Conservation (phyloP, 108 stramenopile genomes). For the Pseudonitzschia multistriata region DNA sequence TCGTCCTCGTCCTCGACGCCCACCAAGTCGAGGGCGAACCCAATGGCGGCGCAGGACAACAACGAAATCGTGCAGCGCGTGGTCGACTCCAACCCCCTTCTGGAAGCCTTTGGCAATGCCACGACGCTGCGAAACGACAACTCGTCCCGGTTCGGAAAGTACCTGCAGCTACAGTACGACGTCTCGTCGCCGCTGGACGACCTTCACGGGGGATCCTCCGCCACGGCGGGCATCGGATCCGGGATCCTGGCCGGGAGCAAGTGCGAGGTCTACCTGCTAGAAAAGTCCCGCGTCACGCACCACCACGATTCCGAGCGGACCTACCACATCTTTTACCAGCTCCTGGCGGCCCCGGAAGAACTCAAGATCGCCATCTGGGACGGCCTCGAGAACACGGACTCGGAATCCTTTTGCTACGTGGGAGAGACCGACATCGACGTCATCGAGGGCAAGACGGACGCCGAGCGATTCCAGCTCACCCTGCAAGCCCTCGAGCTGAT, state of each 20-base stretch:
- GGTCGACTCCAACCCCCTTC: constrained; percentile 88
- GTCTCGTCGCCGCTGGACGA: constrained; percentile 15
- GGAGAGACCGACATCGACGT: constrained; percentile 40
- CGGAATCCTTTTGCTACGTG: constrained; percentile 72
- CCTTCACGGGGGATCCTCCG: constrained; percentile 26
- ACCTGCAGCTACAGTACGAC: constrained; percentile 85
- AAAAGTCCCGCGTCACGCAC: constrained; percentile 92
- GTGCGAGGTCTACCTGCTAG: constrained; percentile 91
- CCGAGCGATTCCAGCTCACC: constrained; percentile 81
- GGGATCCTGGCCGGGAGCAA: constrained; percentile 69
- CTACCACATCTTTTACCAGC: constrained; percentile 99
- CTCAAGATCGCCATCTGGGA: constrained; percentile 69
- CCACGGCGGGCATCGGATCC: neutral
- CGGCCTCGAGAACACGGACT: constrained; percentile 61
- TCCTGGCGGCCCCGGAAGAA: constrained; percentile 84
- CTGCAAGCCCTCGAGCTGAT: constrained; percentile 67
- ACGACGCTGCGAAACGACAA: constrained; percentile 90
- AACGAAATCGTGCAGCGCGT: constrained; percentile 73
- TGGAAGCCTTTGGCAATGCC: constrained; percentile 93
- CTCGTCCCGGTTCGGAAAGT: constrained; percentile 88
- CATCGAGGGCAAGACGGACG: constrained; percentile 84
- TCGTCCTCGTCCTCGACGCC: neutral
- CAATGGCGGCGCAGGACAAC: constrained; percentile 19
- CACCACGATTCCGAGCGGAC: constrained; percentile 95
- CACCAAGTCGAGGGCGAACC: neutral